Conservation (phyloP, 306 rosid genomes). For the Malus sieversii region DNA sequence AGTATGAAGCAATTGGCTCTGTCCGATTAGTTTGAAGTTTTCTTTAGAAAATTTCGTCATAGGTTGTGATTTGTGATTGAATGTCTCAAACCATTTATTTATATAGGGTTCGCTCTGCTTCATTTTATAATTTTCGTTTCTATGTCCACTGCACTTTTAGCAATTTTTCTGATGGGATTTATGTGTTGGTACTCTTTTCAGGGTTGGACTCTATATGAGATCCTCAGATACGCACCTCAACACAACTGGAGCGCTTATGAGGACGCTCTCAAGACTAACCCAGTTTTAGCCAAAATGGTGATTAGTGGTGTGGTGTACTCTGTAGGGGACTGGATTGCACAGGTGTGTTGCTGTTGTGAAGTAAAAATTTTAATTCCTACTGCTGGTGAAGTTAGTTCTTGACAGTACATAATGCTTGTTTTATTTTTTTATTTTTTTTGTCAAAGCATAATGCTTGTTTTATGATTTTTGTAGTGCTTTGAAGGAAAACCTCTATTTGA, state of each 20-base stretch:
- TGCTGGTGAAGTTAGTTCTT: neutral
- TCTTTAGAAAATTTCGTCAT: neutral
- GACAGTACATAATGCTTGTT: neutral
- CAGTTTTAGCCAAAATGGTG: constrained; percentile 92
- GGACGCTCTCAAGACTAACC: constrained; percentile 91
- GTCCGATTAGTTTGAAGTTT: neutral
- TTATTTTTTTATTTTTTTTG: constrained; percentile 1
- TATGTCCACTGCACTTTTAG: neutral
- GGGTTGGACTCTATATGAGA: constrained; percentile 97
- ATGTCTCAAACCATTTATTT: neutral
- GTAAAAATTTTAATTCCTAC: neutral
- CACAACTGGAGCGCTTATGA: constrained; percentile 96
- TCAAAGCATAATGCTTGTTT: neutral
- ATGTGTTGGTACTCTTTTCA: constrained; percentile 9
- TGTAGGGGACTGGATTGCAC: constrained; percentile 96
- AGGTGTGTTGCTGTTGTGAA: constrained; percentile 37
- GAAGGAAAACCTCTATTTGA: constrained; percentile 93
- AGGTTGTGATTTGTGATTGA: neutral
- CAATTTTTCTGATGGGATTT: constrained; percentile 4
- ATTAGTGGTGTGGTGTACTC: constrained; percentile 96
- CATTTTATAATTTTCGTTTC: neutral
- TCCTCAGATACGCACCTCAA: constrained; percentile 82
- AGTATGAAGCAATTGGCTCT: neutral
- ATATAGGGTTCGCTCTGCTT: neutral
- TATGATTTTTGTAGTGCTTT: constrained; percentile 58